phyloP scores from a whole-genome alignment of 257 asterid genomes.

The Przewalskia tangutica region DNA sequence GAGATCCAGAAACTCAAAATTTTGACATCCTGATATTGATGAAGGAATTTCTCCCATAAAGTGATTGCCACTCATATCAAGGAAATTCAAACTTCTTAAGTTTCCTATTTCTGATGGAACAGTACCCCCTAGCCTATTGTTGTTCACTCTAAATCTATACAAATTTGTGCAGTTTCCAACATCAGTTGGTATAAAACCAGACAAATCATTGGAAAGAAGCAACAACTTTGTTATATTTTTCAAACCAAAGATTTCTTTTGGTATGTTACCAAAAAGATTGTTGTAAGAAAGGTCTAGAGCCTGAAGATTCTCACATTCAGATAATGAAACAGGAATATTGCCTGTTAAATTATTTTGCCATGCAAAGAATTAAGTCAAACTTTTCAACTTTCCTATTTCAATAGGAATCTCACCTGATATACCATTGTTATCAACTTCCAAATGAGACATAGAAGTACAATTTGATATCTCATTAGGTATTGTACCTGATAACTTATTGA shows the following conservation, averaged over 20 bases:
- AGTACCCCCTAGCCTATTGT: conserved; percentile 64
- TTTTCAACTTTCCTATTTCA: conserved; percentile 46
- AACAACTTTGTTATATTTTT: conserved; percentile 64
- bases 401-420: conserved; percentile 70
- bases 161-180: conserved; percentile 75
- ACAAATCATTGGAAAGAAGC: conserved; percentile 58
- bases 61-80: conserved; percentile 63
- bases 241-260: conserved; percentile 46
- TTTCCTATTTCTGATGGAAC: conserved; percentile 83
- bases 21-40: conserved; percentile 50
- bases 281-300: conserved; percentile 90
- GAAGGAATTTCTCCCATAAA: conserved; percentile 67
- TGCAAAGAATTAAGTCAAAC: conserved; percentile 67
- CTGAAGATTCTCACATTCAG: conserved; percentile 55
- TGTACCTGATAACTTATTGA: conserved; percentile 66
- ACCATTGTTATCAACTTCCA: conserved; percentile 81
- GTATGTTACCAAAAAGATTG: conserved; percentile 63
- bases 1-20: conserved; percentile 88
- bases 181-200: conserved; percentile 80
- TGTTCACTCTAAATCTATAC: conserved; percentile 70
- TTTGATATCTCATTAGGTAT: conserved; percentile 65
- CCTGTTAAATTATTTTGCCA: conserved; percentile 92
- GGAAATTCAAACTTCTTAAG: conserved; percentile 53
- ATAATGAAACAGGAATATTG: conserved; percentile 58
- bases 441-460: conserved; percentile 54